Percentiles rank a stretch among this genome's conserved stretches.
Conservation (phyloP, 2,329 filamentous ascomycete genomes). For the Aspergillus awamori region DNA sequence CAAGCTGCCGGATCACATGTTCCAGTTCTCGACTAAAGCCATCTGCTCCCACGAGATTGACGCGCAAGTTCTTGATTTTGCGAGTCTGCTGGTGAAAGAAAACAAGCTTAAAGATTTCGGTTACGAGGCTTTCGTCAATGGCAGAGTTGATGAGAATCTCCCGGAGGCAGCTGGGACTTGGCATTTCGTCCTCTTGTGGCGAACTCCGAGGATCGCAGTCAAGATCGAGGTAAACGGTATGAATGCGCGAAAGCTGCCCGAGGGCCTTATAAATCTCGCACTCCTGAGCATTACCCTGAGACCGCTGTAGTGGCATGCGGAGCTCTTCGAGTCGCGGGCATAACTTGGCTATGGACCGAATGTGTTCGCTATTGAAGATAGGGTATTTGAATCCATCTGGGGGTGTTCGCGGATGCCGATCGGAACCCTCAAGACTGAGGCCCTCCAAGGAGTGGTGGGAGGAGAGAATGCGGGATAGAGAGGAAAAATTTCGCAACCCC, state of each 20-base stretch:
- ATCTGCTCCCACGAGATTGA: neutral
- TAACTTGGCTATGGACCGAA: neutral
- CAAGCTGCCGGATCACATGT: neutral
- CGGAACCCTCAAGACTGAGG: neutral
- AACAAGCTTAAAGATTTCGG: conserved; percentile 6
- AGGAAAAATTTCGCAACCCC: neutral
- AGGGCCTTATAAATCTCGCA: conserved; percentile 9
- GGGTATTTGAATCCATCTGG: conserved; percentile 3
- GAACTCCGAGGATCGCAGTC: conserved; percentile 3
- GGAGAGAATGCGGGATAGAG: conserved; percentile 3
- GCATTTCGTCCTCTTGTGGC: neutral
- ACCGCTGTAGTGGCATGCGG: conserved; percentile 7
- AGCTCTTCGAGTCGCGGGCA: conserved; percentile 12
- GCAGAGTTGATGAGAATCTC: conserved; percentile 9
- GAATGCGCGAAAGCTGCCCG: neutral
- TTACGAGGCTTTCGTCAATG: conserved; percentile 3
- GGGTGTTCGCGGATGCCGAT: neutral
- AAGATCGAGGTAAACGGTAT: conserved; percentile 8
- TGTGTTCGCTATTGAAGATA: neutral
- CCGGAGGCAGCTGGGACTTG: neutral
- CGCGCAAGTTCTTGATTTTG: neutral
- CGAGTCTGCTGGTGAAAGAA: neutral
- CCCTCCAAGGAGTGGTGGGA: conserved; percentile 7
- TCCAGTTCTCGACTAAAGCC: neutral
- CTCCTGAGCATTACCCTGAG: neutral